Percentiles rank a stretch among this genome's conserved stretches.
These are phyloP conservation scores for Pyrenophora tritici-repentis DNA, from an alignment of 2,329 filamentous ascomycete genomes.

Conservation along the genomic window DNA sequence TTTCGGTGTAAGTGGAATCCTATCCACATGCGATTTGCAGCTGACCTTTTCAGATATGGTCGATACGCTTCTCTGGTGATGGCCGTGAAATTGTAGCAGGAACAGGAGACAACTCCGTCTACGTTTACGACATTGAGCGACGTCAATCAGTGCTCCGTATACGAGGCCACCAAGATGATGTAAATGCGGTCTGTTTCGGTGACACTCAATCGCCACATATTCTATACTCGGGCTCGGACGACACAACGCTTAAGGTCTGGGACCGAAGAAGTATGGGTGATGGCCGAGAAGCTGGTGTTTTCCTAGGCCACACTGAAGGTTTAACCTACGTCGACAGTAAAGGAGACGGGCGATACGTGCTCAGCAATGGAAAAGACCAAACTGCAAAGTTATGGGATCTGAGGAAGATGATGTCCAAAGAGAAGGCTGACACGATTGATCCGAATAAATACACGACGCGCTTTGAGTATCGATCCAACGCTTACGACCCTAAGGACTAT, in stretches of 20 bases:
- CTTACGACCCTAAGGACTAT: slow-evolving; percentile 69
- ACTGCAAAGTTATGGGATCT: slow-evolving; percentile 98
- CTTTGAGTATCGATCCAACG: slow-evolving; percentile 76
- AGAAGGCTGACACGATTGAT: slow-evolving; percentile 63
- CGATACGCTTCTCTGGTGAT: slow-evolving; percentile 88
- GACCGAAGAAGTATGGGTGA: slow-evolving; percentile 74
- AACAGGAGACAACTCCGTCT: slow-evolving; percentile 76
- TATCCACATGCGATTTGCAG: neutral
- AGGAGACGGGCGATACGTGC: slow-evolving; percentile 84
- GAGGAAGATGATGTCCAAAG: slow-evolving; percentile 81
- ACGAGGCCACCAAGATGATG: slow-evolving; percentile 80
- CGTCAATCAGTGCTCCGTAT: slow-evolving; percentile 75
- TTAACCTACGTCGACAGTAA: slow-evolving; percentile 76
- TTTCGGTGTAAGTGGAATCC: slow-evolving; percentile 31
- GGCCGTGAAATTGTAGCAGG: slow-evolving; percentile 89
- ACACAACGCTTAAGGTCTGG: slow-evolving; percentile 94
- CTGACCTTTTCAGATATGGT: slow-evolving; percentile 69
- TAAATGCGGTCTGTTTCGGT: slow-evolving; percentile 96
- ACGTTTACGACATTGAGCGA: slow-evolving; percentile 91
- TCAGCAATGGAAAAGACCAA: slow-evolving; percentile 95
- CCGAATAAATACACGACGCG: slow-evolving; percentile 62
- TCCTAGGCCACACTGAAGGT: slow-evolving; percentile 68
- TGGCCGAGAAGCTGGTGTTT: slow-evolving; percentile 66
- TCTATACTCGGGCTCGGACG: slow-evolving; percentile 93
- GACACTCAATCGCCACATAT: slow-evolving; percentile 89